Conservation (phyloP, 192 early-diverging fungal genomes). For the Mortierella antarctica region DNA sequence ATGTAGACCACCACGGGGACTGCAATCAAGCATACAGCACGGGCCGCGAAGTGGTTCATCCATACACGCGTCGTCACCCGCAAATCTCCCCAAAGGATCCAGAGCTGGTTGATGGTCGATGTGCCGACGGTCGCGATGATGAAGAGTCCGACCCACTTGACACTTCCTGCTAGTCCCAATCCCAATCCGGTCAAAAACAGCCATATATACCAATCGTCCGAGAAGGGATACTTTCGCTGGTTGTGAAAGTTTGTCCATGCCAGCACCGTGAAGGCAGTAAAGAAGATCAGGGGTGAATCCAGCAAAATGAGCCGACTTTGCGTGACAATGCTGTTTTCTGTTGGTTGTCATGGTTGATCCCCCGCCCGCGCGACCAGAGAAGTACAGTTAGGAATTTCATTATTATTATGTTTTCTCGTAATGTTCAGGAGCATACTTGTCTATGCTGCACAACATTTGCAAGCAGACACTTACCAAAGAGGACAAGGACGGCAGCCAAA, state of each 20-base stretch:
- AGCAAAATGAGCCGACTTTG: slow-evolving; percentile 93
- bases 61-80: slow-evolving; percentile 62
- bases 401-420: neutral
- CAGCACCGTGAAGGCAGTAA: slow-evolving; percentile 80
- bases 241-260: slow-evolving; percentile 93
- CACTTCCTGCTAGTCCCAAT: slow-evolving; percentile 78
- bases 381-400: neutral
- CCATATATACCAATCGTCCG: slow-evolving; percentile 87
- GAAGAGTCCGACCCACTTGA: slow-evolving; percentile 97
- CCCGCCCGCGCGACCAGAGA: neutral
- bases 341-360: neutral
- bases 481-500: slow-evolving; percentile 82
- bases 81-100: slow-evolving; percentile 83
- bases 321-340: slow-evolving; percentile 90
- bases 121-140: slow-evolving; percentile 86
- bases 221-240: slow-evolving; percentile 70
- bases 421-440: too few relatives aligned
- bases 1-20: slow-evolving; percentile 85
- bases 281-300: slow-evolving; percentile 92
- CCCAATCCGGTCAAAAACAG: slow-evolving; percentile 85
- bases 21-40: slow-evolving; percentile 86
- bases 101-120: slow-evolving; percentile 86
- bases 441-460: neutral
- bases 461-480: slow-evolving; percentile 71
- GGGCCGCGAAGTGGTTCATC: slow-evolving; percentile 81